Conservation (phyloP, 2,329 filamentous ascomycete genomes). For the Tolypocladium amazonense region DNA sequence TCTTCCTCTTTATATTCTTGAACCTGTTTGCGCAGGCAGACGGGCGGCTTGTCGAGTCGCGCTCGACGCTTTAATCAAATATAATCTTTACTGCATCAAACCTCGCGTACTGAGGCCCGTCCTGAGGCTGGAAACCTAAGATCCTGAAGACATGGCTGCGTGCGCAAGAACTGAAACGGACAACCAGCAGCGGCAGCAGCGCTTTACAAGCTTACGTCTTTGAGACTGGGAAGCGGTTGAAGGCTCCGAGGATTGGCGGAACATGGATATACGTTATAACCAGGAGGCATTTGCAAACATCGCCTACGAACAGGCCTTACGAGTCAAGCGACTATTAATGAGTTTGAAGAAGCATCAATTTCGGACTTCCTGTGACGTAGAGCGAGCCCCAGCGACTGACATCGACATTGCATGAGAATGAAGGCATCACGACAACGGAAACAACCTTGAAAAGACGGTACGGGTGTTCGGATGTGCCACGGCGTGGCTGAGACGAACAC, state of each 20-base stretch:
- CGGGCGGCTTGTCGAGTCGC: neutral
- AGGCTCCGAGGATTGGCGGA: neutral
- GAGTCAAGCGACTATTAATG: neutral
- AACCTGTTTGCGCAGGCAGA: neutral
- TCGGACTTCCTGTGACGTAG: neutral
- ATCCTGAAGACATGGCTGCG: neutral
- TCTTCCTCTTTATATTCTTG: neutral
- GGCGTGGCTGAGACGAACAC: neutral
- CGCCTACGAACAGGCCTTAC: neutral
- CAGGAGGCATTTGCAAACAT: neutral
- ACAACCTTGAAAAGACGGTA: neutral
- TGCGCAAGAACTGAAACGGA: neutral
- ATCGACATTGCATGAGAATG: neutral
- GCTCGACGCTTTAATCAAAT: neutral
- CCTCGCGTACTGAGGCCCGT: neutral
- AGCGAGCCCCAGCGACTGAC: neutral
- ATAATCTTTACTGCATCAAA: neutral
- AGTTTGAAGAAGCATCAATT: neutral
- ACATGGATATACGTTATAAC: neutral
- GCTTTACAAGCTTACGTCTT: neutral
- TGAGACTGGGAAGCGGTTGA: neutral
- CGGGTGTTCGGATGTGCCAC: neutral
- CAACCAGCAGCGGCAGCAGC: neutral
- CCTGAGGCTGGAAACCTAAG: too few relatives aligned
- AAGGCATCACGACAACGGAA: neutral